A percentile compares a stretch with the other conserved stretches of the same genome.
These are phyloP conservation scores for Argentina anserina DNA, from an alignment of 306 rosid species.

Conservation along the genomic window DNA sequence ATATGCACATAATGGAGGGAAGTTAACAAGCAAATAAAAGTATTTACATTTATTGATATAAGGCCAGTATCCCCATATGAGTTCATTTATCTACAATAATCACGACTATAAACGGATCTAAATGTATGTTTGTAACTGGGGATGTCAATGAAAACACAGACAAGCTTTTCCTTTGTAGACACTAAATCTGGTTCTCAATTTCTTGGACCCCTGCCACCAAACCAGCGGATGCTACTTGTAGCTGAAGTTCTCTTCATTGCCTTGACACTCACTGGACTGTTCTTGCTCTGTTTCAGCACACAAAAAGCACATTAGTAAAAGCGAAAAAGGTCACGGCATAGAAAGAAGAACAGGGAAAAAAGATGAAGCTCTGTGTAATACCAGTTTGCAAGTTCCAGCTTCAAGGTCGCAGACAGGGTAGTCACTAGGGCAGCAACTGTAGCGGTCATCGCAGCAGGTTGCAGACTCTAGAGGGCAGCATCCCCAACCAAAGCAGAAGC, in stretches of 20 bases:
- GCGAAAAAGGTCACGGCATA: neutral
- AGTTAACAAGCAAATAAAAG: neutral
- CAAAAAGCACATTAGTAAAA: neutral
- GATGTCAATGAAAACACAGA: neutral
- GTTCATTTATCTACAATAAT: neutral
- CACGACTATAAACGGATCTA: neutral
- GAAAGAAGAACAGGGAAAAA: neutral
- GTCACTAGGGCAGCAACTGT: slow-evolving; percentile 78
- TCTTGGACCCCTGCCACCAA: slow-evolving; percentile 14
- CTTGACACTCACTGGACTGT: slow-evolving; percentile 48
- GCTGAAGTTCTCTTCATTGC: slow-evolving; percentile 58
- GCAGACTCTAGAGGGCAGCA: slow-evolving; percentile 85
- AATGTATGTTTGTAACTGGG: neutral
- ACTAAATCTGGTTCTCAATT: slow-evolving; percentile 13
- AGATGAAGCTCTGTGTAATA: slow-evolving; percentile 24
- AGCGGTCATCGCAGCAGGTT: slow-evolving; percentile 71
- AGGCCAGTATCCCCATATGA: neutral
- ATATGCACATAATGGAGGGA: no score
- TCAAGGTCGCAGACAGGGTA: slow-evolving; percentile 66
- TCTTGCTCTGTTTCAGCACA: slow-evolving; percentile 48
- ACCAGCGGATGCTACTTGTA: slow-evolving; percentile 6
- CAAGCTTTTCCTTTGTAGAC: neutral
- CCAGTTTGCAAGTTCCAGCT: slow-evolving; percentile 61
- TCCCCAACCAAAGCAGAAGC: slow-evolving; percentile 83
- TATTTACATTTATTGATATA: neutral